Base-by-base conservation (phyloP, 2,329 filamentous ascomycete species). In the Pestalotiopsis sp. region DNA sequence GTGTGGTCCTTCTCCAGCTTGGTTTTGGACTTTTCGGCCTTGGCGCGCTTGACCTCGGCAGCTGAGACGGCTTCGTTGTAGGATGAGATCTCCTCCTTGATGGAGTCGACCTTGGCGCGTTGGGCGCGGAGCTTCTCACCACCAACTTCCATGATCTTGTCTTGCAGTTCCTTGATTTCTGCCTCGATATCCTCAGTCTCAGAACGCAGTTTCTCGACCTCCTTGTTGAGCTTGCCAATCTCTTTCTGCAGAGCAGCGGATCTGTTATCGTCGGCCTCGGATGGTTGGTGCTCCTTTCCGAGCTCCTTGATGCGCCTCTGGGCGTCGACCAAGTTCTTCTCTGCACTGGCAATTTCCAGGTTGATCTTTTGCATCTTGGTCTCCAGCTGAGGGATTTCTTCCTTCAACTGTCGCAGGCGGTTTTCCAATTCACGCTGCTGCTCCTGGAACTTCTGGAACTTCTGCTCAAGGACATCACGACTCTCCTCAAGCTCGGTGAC, bases 131-230 rank as follows among this genome's bases (percentile, higher is more conserved):
- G 89, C 81, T 93, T 94, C 76, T 98, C 94, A 81, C 96, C 96
- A 77, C 96, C 96, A 71, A 97, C 92, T 80, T 98, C 92, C 96
- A 99, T 98, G 76, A 99, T 99, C 85, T 95, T 97, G 86, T 96
- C 92, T 78, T 99, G 95, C 1, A 99, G 85, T 23, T 87, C 87
- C 81, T 97, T 95, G 81, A 99, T 98, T 80, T 98, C 96, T 31
- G 91, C 91, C 78, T 99, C 96, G 9, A 97, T 90, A 60, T 91
- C 96, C 1, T 93, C 89, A n/a, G 93, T 98, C 80, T 98, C 94
- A 11, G 88, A 86, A 70, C 90, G 93, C 11, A 99, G 87, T 75
- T 92, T 92, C 69, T 92, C 89, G 12, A 97, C 89, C 75, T 97
- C 93, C 73, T 89, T 89, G 75, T 94, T 90, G 70, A 97, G 86